Base-by-base conservation (phyloP, 2,329 filamentous ascomycete species). In the Plenodomus tracheiphilus region DNA sequence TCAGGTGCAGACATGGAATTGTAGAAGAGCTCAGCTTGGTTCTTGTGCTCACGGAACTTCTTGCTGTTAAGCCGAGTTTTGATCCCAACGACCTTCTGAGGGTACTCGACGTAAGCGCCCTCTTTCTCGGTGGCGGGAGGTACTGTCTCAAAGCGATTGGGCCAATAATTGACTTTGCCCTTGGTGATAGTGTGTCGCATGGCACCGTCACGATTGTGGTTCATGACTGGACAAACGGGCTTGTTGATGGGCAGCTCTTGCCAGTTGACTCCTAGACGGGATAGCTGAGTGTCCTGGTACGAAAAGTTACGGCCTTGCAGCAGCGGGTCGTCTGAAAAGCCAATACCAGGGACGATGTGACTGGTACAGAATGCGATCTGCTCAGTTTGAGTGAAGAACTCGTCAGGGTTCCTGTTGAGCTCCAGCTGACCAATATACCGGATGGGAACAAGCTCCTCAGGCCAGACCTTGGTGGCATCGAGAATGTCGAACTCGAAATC, bases 401-500 rank as follows among this genome's bases (percentile, higher is more conserved):
- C 89, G 55, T 93, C 88, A 1, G 88, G 79, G 51, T 90, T 93
- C 45, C 82, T 81, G 77, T 94, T 92, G 5, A 95, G 80, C 66
- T 92, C 86, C 1, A 95, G 68, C 70, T 92, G 83, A 34, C 89
- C 90, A 47, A 95, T 88, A 65, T 90, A 89, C 7, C 86, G 81
- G 17, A 93, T 79, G 0, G 89, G 89, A 0, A 91, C 77, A 0
- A 85, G 73, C 11, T 93, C 87, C 65, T 94, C 88, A 0, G 89
- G 90, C 89, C 89, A 94, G 20, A 93, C 72, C 75, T 95, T 94
- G 32, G 90, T 95, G 1, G 89, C 86, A 58, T 95, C 90, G 1
- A 95, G 81, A 22, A 93, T 86, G 62, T 94, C 90, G 52, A 94
- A 93, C 6, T 93, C 89, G 52, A 93, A 95, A 15, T 89, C 83